Evolutionary conservation across 768 basidiomycete species (phyloP).

Genomic region (Amanita rubescens): DNA sequence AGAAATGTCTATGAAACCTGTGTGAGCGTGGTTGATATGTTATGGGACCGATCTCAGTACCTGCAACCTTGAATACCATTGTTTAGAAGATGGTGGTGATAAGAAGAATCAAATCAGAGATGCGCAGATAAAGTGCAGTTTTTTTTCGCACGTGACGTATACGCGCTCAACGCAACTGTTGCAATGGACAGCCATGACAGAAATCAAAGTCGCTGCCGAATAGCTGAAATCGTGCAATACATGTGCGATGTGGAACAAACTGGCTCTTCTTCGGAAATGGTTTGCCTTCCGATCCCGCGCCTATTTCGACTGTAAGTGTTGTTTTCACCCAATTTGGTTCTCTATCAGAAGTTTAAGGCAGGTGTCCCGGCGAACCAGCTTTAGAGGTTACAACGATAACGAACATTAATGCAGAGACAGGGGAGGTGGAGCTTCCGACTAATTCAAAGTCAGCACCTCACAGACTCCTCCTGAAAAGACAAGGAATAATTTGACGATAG

Average conservation of each 20-base stretch:
- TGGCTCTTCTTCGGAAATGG: conserved; percentile 23
- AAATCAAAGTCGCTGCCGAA: conserved; percentile 32
- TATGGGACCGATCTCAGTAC: conserved; percentile 28
- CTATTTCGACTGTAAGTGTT: conserved; percentile 60
- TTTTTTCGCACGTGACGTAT: conserved; percentile 3
- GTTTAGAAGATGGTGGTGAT: conserved; percentile 21
- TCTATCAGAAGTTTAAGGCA: conserved; percentile 18
- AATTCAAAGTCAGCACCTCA: conserved; percentile 29
- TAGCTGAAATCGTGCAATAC: conserved; percentile 70
- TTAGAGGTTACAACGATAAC: conserved; percentile 63
- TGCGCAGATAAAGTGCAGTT: conserved; percentile 20
- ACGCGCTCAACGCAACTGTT: no score
- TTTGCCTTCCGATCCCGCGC: conserved; percentile 70
- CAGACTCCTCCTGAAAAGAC: not conserved
- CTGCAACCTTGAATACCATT: conserved; percentile 91
- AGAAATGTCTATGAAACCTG: conserved; percentile 60
- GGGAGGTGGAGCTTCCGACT: conserved; percentile 44
- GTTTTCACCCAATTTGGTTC: not conserved
- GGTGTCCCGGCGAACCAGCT: conserved; percentile 59
- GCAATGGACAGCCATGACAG: not conserved
- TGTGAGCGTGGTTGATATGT: conserved; percentile 8
- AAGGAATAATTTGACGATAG: not conserved
- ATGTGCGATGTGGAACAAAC: conserved; percentile 41
- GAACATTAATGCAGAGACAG: conserved; percentile 36
- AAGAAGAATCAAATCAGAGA: conserved; percentile 10